Conservation (phyloP, 257 asterid genomes). For the Solanum sparsipilum region DNA sequence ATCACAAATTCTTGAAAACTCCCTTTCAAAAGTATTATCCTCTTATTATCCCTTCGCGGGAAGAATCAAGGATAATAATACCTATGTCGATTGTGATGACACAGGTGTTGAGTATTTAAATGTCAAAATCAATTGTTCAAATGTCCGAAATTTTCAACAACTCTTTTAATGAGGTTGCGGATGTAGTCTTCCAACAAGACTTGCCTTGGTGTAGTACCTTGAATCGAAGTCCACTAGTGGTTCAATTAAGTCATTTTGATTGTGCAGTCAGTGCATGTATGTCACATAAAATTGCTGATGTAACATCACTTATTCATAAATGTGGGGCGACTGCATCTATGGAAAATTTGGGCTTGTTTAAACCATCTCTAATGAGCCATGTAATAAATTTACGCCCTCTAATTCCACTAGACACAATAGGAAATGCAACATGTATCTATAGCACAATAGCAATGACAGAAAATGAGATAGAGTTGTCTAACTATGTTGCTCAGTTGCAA, state of each 20-base stretch:
- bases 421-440: neutral
- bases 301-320: neutral
- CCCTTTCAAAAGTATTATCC: neutral
- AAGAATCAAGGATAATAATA: neutral
- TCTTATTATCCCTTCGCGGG: neutral
- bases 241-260: neutral
- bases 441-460: neutral
- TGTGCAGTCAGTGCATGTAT: neutral
- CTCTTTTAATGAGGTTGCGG: neutral
- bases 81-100: neutral
- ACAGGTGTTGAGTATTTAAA: neutral
- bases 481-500: neutral
- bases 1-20: neutral
- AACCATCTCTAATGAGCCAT: neutral
- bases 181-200: neutral
- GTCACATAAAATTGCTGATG: neutral
- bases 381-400: neutral
- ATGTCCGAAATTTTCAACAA: neutral
- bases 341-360: neutral
- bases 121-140: neutral
- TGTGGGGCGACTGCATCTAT: neutral
- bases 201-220: neutral
- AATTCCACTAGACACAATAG: neutral
- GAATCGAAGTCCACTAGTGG: neutral
- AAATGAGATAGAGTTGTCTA: neutral